Conservation (phyloP, 1,284 basidiomycete genomes). For the Microbotryomycetes sp. region DNA sequence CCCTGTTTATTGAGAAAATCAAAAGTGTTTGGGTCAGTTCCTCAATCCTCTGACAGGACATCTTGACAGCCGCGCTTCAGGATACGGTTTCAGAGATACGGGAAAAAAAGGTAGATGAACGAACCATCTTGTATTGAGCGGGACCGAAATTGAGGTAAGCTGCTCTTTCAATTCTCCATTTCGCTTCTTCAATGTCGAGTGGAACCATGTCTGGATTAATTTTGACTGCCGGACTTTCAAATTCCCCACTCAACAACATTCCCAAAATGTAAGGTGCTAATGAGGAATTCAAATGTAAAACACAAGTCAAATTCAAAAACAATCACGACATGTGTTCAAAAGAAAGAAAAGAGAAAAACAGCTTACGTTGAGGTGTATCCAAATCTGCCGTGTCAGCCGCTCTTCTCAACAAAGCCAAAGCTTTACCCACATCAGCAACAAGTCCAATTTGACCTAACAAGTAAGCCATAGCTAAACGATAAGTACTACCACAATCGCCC, state of each 20-base stretch:
- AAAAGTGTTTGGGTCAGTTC: neutral
- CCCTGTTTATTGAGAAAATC: slow-evolving; percentile 45
- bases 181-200: slow-evolving; percentile 44
- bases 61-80: too few species aligned
- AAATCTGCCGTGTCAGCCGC: slow-evolving; percentile 71
- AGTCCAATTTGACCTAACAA: slow-evolving; percentile 77
- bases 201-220: slow-evolving; percentile 48
- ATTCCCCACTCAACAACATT: slow-evolving; percentile 73
- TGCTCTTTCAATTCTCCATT: slow-evolving; percentile 50
- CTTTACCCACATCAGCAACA: slow-evolving; percentile 52
- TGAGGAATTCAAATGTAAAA: too few species aligned
- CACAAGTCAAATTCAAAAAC: neutral
- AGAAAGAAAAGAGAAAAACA: too few species aligned
- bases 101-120: neutral
- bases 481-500: slow-evolving; percentile 49
- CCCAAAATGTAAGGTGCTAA: slow-evolving; percentile 58
- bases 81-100: too few species aligned
- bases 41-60: neutral
- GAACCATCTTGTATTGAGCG: slow-evolving; percentile 79
- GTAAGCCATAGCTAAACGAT: slow-evolving; percentile 86
- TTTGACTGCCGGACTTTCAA: slow-evolving; percentile 45
- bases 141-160: slow-evolving; percentile 71
- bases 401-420: slow-evolving; percentile 64
- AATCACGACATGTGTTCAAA: too few species aligned
- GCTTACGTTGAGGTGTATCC: slow-evolving; percentile 36